Percentiles rank a stretch among this genome's conserved stretches.
These are phyloP conservation scores for Stephanodiscus triporus DNA, from an alignment of 108 stramenopile genomes.

Conservation along the genomic window DNA sequence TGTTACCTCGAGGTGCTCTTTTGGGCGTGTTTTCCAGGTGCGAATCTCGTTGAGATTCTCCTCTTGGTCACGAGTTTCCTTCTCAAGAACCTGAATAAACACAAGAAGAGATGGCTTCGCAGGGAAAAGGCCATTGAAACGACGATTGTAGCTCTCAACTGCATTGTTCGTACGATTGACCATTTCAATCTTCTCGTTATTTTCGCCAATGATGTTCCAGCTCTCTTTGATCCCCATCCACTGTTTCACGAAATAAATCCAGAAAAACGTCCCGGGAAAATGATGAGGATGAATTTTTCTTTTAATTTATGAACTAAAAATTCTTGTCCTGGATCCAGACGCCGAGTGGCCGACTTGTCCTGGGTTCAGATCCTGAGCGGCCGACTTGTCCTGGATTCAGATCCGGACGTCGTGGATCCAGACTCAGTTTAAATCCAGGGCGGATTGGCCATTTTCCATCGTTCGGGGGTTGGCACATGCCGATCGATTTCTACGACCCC, in stretches of 20 bases:
- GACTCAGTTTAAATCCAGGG: too few species aligned
- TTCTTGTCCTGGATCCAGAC: too few species aligned
- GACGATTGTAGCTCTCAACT: constrained; percentile 27
- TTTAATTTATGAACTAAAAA: not conserved
- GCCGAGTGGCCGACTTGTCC: too few species aligned
- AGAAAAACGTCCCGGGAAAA: constrained; percentile 16
- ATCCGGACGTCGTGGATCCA: too few species aligned
- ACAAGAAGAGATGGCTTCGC: constrained; percentile 12
- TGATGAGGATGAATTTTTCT: too few species aligned
- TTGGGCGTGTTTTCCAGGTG: not conserved
- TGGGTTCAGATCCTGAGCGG: too few species aligned
- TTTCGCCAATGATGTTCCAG: constrained; percentile 21
- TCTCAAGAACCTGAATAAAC: constrained; percentile 10
- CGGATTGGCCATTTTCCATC: too few species aligned
- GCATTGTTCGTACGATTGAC: constrained; percentile 32
- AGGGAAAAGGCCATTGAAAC: constrained; percentile 21
- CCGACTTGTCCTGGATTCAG: too few species aligned
- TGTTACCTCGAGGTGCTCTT: constrained; percentile 1
- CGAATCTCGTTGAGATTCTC: constrained; percentile 9
- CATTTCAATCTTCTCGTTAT: not conserved
- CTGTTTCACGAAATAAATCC: constrained; percentile 21
- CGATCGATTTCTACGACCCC: too few species aligned
- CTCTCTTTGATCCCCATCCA: constrained; percentile 18
- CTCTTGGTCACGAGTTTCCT: constrained; percentile 6
- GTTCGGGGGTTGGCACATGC: too few species aligned